phyloP scores from a whole-genome alignment of 2,329 filamentous ascomycete species.

The Endoconidiophora polonica region DNA sequence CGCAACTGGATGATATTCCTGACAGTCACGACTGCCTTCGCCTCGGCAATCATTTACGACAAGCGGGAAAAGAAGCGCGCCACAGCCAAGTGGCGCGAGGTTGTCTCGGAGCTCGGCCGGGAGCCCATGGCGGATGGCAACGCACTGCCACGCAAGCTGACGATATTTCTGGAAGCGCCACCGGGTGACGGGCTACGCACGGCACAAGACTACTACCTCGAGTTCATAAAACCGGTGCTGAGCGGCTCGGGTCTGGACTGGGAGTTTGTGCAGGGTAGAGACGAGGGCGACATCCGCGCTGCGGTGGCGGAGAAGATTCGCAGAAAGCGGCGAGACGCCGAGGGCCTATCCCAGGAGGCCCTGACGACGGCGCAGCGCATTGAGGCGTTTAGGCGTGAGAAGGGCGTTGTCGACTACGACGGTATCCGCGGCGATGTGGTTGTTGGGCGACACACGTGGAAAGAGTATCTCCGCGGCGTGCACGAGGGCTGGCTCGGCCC shows the following conservation, averaged over 20 bases:
- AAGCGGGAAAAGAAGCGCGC: slow-evolving; percentile 73
- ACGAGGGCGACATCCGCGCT: slow-evolving; percentile 82
- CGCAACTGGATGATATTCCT: slow-evolving; percentile 98
- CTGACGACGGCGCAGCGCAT: slow-evolving; percentile 38
- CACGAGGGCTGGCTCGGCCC: slow-evolving; percentile 96
- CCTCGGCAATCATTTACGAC: slow-evolving; percentile 76
- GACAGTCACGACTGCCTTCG: slow-evolving; percentile 58
- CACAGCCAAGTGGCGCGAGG: slow-evolving; percentile 70
- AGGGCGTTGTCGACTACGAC: slow-evolving; percentile 53
- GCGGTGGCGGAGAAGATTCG: slow-evolving; percentile 76
- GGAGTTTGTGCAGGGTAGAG: slow-evolving; percentile 83
- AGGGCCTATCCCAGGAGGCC: slow-evolving; percentile 31
- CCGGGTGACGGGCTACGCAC: slow-evolving; percentile 70
- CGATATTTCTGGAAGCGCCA: slow-evolving; percentile 70
- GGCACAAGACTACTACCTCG: slow-evolving; percentile 88
- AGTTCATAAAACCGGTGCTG: slow-evolving; percentile 87
- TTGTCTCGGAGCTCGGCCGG: slow-evolving; percentile 69
- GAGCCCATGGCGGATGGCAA: slow-evolving; percentile 53
- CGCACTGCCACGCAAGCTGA: slow-evolving; percentile 66
- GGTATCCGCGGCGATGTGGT: slow-evolving; percentile 72
- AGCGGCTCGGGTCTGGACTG: slow-evolving; percentile 84
- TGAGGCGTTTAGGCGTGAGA: slow-evolving; percentile 43
- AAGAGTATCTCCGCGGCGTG: slow-evolving; percentile 82
- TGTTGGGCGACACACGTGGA: slow-evolving; percentile 86
- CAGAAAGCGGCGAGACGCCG: slow-evolving; percentile 45